Evolutionary conservation across 164 flowering plant species (phyloP).

Genomic region (Tetracentron sinense): DNA sequence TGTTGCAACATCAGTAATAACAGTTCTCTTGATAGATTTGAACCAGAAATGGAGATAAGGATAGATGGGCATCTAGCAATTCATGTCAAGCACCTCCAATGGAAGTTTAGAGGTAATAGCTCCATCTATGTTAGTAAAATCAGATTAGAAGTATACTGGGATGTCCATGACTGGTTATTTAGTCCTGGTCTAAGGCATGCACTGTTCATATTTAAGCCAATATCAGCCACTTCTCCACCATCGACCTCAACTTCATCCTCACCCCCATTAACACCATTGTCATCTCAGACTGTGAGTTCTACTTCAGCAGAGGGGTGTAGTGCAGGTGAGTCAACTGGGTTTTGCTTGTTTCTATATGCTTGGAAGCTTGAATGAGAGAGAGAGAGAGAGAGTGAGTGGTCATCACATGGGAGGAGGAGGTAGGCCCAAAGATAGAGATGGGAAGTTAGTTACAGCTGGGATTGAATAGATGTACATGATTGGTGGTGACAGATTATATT

Average conservation of each 20-base stretch:
- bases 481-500: slow-evolving; percentile 23
- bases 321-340: not conserved
- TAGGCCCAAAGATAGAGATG: slow-evolving; percentile 11
- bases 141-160: slow-evolving; percentile 69
- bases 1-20: slow-evolving; percentile 17
- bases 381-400: not conserved
- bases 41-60: slow-evolving; percentile 48
- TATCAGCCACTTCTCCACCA: slow-evolving; percentile 12
- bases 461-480: slow-evolving; percentile 11
- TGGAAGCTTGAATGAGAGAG: slow-evolving; percentile 36
- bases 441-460: slow-evolving; percentile 11
- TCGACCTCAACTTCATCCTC: not conserved
- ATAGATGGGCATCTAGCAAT: not conserved
- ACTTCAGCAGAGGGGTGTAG: not conserved
- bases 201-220: slow-evolving; percentile 60
- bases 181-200: slow-evolving; percentile 9
- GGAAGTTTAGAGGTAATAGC: not conserved
- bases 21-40: slow-evolving; percentile 2
- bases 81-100: not conserved
- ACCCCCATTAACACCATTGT: not conserved
- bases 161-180: slow-evolving; percentile 36
- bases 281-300: not conserved
- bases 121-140: slow-evolving; percentile 15
- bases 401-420: slow-evolving; percentile 12
- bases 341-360: too few relatives aligned